Conservation (phyloP, 257 asterid species). For the Petrea volubilis region DNA sequence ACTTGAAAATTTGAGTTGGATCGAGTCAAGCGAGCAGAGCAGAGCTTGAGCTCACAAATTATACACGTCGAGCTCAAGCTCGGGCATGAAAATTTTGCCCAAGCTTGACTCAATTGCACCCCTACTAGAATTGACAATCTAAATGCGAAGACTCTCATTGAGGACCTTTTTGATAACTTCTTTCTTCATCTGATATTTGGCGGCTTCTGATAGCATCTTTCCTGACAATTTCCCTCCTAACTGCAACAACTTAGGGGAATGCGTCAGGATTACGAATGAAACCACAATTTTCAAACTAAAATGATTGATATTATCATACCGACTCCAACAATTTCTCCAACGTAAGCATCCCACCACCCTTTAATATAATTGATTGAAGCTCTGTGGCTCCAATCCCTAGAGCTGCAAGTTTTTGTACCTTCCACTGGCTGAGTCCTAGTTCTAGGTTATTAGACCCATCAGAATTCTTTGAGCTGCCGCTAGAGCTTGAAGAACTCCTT, state of each 20-base stretch:
- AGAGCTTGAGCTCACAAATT: too few species aligned
- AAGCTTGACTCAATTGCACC: too few species aligned
- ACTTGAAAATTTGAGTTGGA: too few species aligned
- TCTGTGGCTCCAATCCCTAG: slow-evolving; percentile 73
- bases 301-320: slow-evolving; percentile 45
- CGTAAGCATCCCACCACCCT: slow-evolving; percentile 94
- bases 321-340: slow-evolving; percentile 63
- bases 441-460: slow-evolving; percentile 53
- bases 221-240: slow-evolving; percentile 77
- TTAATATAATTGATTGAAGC: slow-evolving; percentile 59
- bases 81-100: too few species aligned
- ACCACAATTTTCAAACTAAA: slow-evolving; percentile 18
- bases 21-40: too few species aligned
- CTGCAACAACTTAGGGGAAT: slow-evolving; percentile 42
- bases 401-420: slow-evolving; percentile 78
- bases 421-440: slow-evolving; percentile 81
- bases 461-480: slow-evolving; percentile 37
- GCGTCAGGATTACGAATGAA: slow-evolving; percentile 22
- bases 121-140: slow-evolving; percentile 17
- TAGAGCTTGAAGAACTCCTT: slow-evolving; percentile 40
- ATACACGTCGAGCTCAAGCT: too few species aligned
- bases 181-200: slow-evolving; percentile 72
- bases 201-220: slow-evolving; percentile 75
- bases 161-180: slow-evolving; percentile 72
- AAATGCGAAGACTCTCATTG: slow-evolving; percentile 6